A percentile compares a stretch with the other conserved stretches of the same genome.
These are phyloP conservation scores for Ogataea minuta DNA, from an alignment of 805 yeast species.

Conservation along the genomic window DNA sequence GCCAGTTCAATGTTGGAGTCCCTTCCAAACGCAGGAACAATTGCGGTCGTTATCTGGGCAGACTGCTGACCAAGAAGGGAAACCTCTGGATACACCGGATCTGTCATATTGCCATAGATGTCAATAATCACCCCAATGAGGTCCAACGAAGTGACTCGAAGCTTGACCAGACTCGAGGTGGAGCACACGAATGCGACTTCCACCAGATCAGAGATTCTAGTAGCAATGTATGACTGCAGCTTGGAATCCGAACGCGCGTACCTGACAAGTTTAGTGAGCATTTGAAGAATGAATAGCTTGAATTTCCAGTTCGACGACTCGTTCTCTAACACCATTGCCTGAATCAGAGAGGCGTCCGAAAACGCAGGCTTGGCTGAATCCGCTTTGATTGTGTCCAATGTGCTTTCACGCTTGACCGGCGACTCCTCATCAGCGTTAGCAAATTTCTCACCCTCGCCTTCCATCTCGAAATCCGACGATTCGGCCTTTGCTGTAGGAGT, in stretches of 20 bases:
- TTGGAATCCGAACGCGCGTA: constrained; percentile 39
- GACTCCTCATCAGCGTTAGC: constrained; percentile 20
- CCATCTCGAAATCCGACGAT: constrained; percentile 17
- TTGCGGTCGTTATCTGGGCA: constrained; percentile 88
- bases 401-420: constrained; percentile 17
- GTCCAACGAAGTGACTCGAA: constrained; percentile 64
- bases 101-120: constrained; percentile 58
- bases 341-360: constrained; percentile 14
- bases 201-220: constrained; percentile 61
- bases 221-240: constrained; percentile 41
- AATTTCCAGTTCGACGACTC: constrained; percentile 61
- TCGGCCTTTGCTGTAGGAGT: constrained; percentile 11
- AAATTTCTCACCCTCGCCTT: constrained; percentile 24
- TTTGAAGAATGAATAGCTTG: constrained; percentile 45
- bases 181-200: constrained; percentile 79
- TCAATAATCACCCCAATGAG: constrained; percentile 63
- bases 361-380: constrained; percentile 3
- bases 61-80: constrained; percentile 87
- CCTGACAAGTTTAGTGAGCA: constrained; percentile 42
- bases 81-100: constrained; percentile 68
- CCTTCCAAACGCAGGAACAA: constrained; percentile 77
- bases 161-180: constrained; percentile 59
- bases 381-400: not conserved
- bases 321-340: constrained; percentile 38
- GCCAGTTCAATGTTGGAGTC: constrained; percentile 75